Evolutionary conservation across 305 asterid species (phyloP), one percentile per base, ranked within the genome.

Genomic region (Caryopteris hybrid): DNA sequence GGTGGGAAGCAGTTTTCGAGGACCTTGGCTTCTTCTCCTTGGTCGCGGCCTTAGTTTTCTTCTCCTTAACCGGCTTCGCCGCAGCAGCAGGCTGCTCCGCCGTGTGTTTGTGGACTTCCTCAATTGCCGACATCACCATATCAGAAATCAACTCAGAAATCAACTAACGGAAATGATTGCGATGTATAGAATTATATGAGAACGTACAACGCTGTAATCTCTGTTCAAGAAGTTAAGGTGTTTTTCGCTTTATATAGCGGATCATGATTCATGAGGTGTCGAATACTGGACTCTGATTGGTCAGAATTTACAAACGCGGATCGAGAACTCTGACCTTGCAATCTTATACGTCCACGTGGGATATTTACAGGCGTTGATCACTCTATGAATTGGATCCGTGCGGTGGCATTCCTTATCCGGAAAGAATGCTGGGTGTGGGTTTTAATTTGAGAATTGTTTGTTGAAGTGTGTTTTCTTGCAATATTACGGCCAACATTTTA

Each of bases 1-100:
- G 95, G 66, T 88, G 95, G 2, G 92, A 36, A 31, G 85, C 78
- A 17, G 88, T 72, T 75, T 84, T 85, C n/a, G 84, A 10, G 0
- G 82, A 53, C 64, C 74, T 82, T 0, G 82, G 58, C 73, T 76
- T 76, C 80, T 76, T 85, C 81, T 76, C 84, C 71, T 59, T 85
- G 2, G 83, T 75, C 43, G 70, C 86, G 68, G 70, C 84, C 74
- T 72, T 85, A 8, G 74, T 21, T 50, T 81, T 81, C 85, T 75
- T 87, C 74, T 71, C 90, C 71, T 80, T 82, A 6, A 21, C 79
- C 29, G 86, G 63, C 73, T 74, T 81, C 73, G 53, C 66, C 8
- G 41, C 73, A 17, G 60, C 66, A 20, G 16, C 11, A 6, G 23
- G 55, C 47, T 63, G 68, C 71, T 29, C 76, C 74, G 60, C 71